Percentiles rank a stretch among this genome's conserved stretches.
Conservation (phyloP, 441 rosid genomes). For the Croton setiger region DNA sequence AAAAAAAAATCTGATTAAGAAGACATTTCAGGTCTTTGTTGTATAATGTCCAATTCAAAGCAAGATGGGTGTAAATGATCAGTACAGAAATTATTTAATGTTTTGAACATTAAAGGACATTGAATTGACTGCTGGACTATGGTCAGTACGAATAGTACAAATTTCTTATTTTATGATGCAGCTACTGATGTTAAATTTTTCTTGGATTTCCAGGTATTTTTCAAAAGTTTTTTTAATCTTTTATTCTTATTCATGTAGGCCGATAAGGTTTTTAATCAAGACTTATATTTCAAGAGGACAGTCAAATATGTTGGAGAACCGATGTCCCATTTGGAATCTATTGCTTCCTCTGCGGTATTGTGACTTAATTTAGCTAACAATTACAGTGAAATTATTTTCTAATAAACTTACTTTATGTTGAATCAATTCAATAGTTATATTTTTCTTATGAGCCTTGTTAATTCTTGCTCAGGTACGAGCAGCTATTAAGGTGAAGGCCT, state of each 20-base stretch:
- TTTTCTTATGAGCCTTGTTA: slow-evolving; percentile 14
- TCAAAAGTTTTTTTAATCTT: not conserved
- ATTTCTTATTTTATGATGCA: not conserved
- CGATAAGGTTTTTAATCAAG: slow-evolving; percentile 97
- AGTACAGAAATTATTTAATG: too few relatives aligned
- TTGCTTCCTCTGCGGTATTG: slow-evolving; percentile 95
- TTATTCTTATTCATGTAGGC: slow-evolving; percentile 40
- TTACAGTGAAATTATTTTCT: not conserved
- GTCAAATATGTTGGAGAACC: slow-evolving; percentile 96
- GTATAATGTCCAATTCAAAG: too few relatives aligned
- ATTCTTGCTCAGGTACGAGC: slow-evolving; percentile 67
- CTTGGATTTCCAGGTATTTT: not conserved
- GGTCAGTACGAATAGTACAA: not conserved
- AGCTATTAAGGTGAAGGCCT: slow-evolving; percentile 93
- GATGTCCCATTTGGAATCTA: slow-evolving; percentile 94
- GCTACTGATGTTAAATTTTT: not conserved
- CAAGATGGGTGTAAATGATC: too few relatives aligned
- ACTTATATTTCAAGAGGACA: slow-evolving; percentile 84
- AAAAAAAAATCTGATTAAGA: too few relatives aligned
- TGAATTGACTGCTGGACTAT: not conserved
- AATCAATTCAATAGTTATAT: not conserved
- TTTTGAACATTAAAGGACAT: not conserved
- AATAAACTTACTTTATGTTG: not conserved
- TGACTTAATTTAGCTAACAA: not conserved
- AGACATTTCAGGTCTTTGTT: too few relatives aligned